Percentiles rank a stretch among this genome's conserved stretches.
These are phyloP conservation scores for Cryptosporidium xiaoi DNA, from an alignment of 169 alveolate genomes.

Conservation along the genomic window DNA sequence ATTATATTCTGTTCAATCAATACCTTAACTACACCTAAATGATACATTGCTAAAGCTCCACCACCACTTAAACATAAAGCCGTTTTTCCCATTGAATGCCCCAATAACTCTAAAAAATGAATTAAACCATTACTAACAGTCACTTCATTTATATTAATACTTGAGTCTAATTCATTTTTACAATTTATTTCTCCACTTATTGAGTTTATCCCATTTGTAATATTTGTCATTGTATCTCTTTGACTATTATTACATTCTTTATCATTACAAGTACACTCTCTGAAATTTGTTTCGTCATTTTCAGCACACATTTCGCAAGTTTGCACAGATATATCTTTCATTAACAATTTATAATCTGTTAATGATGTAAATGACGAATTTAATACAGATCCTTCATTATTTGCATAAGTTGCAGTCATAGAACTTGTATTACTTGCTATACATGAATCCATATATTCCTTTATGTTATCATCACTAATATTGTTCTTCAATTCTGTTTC, in stretches of 20 bases:
- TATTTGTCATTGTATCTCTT: background rate
- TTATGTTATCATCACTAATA: background rate
- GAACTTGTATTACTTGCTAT: background rate
- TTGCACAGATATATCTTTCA: background rate
- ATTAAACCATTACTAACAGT: conserved; percentile 73
- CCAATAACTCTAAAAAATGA: conserved; percentile 46
- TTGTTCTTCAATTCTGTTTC: background rate
- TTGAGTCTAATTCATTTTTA: background rate
- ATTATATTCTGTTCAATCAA: conserved; percentile 77
- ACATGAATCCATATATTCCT: background rate
- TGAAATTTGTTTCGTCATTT: background rate
- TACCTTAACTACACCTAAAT: conserved; percentile 79
- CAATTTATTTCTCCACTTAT: background rate
- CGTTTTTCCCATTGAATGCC: conserved; percentile 78
- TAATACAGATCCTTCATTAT: background rate
- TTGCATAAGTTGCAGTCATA: background rate
- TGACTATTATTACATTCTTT: background rate
- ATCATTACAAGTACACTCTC: background rate
- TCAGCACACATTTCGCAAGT: background rate
- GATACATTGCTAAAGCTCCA: conserved; percentile 80
- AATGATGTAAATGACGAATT: background rate
- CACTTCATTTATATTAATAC: background rate
- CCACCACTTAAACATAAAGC: conserved; percentile 82
- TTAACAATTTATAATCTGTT: background rate
- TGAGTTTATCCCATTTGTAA: background rate